Evolutionary conservation across 441 rosid species (phyloP).

Genomic region (Oxalis stricta): DNA sequence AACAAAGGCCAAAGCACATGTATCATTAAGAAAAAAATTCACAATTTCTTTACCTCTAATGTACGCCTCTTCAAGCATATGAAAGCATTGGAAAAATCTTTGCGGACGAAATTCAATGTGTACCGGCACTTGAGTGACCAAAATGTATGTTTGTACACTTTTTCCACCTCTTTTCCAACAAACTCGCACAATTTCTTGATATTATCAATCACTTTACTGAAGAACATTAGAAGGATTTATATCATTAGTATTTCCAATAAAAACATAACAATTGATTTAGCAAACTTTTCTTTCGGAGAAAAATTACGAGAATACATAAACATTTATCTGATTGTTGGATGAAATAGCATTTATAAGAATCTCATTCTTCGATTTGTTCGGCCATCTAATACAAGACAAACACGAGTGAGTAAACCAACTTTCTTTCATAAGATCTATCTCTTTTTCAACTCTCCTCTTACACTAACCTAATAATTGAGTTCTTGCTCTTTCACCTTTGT

Average conservation of each 20-base stretch:
- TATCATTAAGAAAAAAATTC: no score
- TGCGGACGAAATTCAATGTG: no score
- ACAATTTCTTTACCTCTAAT: no score
- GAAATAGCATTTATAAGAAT: neutral
- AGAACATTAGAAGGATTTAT: neutral
- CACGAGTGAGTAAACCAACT: neutral
- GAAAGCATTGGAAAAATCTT: no score
- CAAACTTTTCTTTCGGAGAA: neutral
- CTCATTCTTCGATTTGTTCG: neutral
- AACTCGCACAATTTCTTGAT: neutral
- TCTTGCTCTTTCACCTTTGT: neutral
- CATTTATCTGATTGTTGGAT: neutral
- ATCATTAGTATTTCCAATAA: neutral
- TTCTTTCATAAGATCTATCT: neutral
- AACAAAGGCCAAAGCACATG: no score
- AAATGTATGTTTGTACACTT: no score
- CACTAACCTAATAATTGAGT: neutral
- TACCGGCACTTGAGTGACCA: no score
- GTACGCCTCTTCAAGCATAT: no score
- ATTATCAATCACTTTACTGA: neutral
- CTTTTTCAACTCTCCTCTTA: neutral
- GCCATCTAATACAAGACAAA: neutral
- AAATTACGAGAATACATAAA: neutral
- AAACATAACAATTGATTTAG: neutral
- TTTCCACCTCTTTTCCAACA: neutral